Evolutionary conservation across 192 early-diverging fungal genomes (phyloP), one percentile per base, ranked within the genome.

Genomic region (Gigaspora rosea): DNA sequence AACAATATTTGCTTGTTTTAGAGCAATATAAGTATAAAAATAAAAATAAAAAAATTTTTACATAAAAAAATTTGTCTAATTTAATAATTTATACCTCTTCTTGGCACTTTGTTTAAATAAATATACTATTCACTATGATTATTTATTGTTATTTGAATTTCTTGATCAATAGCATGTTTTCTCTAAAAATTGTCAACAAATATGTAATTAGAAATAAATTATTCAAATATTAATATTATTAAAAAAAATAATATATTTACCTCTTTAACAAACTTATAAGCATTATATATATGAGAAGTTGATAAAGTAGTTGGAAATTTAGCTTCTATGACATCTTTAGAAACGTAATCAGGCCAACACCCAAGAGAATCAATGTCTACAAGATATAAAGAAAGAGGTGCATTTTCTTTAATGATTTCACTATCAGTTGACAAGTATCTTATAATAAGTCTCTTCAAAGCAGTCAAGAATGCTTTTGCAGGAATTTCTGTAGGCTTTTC

Each of bases 401-500:
- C 16, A 20, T 32, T 46, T 20, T 59, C n/a, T 47, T 36, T 8
- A 15, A 70, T 52, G 48, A 32, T 56, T 32, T 15, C 46, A 41
- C 7, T 41, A 47, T 72, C 75, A 32, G 15, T 35, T 10, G 22
- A n/a, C n/a, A 76, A 51, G 12, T 48, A 50, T 54, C 75, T 77
- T 16, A 54, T 27, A 11, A 54, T 41, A 77, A 77, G 73, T 54
- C 75, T 36, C 27, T 77, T 77, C 20, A 77, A 70, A 3, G 75
- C 75, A 9, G 41, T 75, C 2, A 71, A 71, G 15, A 77, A 77
- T 32, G 67, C 75, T 70, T 35, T 22, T 11, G 67, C 49, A 2
- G 75, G 69, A 54, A 71, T 71, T 57, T 61, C 58, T 8, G 16
- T 54, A n/a, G 7, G 7, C 6, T 2, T 27, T 16, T 48, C 18